Conservation (phyloP, 108 stramenopile species). For the Cyclotella sp. region DNA sequence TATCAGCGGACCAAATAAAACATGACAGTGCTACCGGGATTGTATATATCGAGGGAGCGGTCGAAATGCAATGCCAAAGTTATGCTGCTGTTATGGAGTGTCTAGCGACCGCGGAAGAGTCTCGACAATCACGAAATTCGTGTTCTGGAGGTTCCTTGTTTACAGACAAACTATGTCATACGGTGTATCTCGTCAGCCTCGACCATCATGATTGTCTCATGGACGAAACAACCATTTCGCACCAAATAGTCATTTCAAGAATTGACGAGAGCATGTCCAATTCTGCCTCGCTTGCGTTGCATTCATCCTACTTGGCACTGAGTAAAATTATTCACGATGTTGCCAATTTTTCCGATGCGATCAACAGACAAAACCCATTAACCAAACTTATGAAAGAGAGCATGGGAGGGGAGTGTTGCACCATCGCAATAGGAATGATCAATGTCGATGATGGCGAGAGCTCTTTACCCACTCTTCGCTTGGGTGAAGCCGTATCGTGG, state of each 20-base stretch:
- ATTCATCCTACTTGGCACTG: slow-evolving; percentile 27
- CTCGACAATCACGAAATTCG: slow-evolving; percentile 1
- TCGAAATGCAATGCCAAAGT: slow-evolving; percentile 23
- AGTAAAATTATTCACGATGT: slow-evolving; percentile 9
- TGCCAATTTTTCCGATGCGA: slow-evolving; percentile 11
- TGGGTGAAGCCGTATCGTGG: slow-evolving; percentile 29
- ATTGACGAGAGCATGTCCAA: slow-evolving; percentile 27
- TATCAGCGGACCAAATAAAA: slow-evolving; percentile 1
- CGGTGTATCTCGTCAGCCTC: slow-evolving; percentile 18
- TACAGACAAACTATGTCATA: slow-evolving; percentile 21
- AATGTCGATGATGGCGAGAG: not conserved
- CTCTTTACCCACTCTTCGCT: slow-evolving; percentile 25
- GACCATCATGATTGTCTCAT: slow-evolving; percentile 1
- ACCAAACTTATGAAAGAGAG: slow-evolving; percentile 11
- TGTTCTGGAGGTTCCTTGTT: not conserved
- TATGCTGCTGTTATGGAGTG: slow-evolving; percentile 17
- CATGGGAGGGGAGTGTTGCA: slow-evolving; percentile 28
- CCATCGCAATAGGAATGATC: slow-evolving; percentile 15
- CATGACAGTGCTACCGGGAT: slow-evolving; percentile 20
- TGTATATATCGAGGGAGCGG: slow-evolving; percentile 12
- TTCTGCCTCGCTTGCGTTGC: slow-evolving; percentile 24
- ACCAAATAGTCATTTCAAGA: slow-evolving; percentile 18
- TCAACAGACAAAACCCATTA: slow-evolving; percentile 10
- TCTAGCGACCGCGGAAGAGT: slow-evolving; percentile 16
- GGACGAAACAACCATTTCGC: slow-evolving; percentile 7